Base-by-base conservation (phyloP, 371 early-diverging fungal species). In the Mucor ambiguus region DNA sequence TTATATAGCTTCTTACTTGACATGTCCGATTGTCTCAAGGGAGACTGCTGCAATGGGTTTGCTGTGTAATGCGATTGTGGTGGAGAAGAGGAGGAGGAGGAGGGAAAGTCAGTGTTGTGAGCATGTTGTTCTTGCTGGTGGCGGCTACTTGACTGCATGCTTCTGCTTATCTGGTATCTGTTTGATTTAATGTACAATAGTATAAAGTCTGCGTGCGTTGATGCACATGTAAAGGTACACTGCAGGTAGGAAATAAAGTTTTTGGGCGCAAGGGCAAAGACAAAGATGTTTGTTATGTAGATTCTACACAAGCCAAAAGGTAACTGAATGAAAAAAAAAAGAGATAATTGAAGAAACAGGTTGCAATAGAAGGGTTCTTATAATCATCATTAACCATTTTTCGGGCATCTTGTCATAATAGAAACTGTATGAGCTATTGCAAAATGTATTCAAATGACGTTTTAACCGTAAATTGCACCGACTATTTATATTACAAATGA, bases 361-460 rank as follows among this genome's bases (percentile, higher is more conserved):
- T 30, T 26, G 24, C 49, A 49, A 49, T 26, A 55, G 30, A 18
- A 32, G 32, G 55, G n/a, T 32, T 55, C 55, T 55, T 55, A 55
- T 55, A 55, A 55, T 8, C 18, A 30, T 5, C 22, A 18, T 29
- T 12, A 3, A 32, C 55, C 11, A 52, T 14, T 30, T 55, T 55
- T 32, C 55, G 29, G 55, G n/a, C 24, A 55, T 32, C 55, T 20
- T 55, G 32, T n/a, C 14, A 55, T 55, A n/a, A 32, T 30, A 55
- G 55, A 30, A 32, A 26, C 24, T 24, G 22, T 49, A 26, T 49
- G 24, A 49, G 26, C 11, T 14, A 49, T 49, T 24, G 24, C 22
- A 49, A 49, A 49, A 49, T 49, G 49, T 49, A 26, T 49, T 49
- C 49, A 49, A 38, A 46, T 54, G 60, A 38, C 60, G 43, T 38